Evolutionary conservation across 139 green algal genomes (phyloP), one percentile per base, ranked within the genome.

Genomic region (Micractinium sp.): DNA sequence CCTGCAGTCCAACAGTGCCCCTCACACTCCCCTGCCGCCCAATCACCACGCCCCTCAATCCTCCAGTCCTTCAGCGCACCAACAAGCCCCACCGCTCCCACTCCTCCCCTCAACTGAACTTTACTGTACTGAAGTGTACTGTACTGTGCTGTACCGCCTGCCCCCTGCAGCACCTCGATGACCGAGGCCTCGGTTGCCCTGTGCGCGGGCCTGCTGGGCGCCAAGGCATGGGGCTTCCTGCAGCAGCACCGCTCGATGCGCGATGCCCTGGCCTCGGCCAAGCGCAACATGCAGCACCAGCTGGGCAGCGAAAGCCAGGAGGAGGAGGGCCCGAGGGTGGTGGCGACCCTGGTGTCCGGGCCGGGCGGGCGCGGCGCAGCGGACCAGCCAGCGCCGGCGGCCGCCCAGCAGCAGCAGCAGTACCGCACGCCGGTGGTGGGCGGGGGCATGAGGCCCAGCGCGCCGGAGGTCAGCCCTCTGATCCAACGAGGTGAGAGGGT

Each of bases 381-480:
- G n/a, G 29, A 20, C 27, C 31, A 33, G 25, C 36, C 63, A 22
- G 88, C 31, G 29, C 35, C 67, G 66, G 20, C 61, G 29, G 86
- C 60, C 73, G 53, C n/a, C 20, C 63, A 71, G 63, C 63, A 71
- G 31, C 31, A 47, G 25, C 56, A 39, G 82, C 66, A 80, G 82
- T 39, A 87, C 9, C 82, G 36, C 61, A 87, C 82, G 23, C 82
- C 82, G 7, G 81, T 39, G 66, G 85, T 61, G 60, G 79, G 20
- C 61, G 29, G 79, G 73, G 25, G 71, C 73, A 76, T 23, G 33
- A 29, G 38, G 84, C 80, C 20, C 61, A 33, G 56, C 22, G 53
- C 38, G 47, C 74, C 56, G 14, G 83, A 89, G 27, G 66, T 93
- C 53, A 94, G 92, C 89, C 91, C 92, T 22, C 71, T 95, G 60